A percentile compares a stretch with the other conserved stretches of the same genome.
Evolutionary conservation across 495 filamentous ascomycete species (phyloP).

Genomic region (Tetracladium setigerum): DNA sequence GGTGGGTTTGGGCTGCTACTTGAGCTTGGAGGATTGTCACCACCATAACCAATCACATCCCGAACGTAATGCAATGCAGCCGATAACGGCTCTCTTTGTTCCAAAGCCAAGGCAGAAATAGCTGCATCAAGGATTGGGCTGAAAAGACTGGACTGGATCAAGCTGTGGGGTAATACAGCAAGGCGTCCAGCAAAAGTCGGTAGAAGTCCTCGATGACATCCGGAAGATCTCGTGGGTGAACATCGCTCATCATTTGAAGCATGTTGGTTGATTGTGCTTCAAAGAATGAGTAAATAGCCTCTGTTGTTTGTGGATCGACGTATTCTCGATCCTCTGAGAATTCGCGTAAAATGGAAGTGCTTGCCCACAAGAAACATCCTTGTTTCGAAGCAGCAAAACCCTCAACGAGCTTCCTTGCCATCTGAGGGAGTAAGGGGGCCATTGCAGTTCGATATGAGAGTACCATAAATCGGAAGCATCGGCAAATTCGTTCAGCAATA

Average conservation of each 20-base stretch:
- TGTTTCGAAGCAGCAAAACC: constrained; percentile 83
- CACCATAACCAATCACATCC: constrained; percentile 85
- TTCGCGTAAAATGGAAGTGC: constrained; percentile 87
- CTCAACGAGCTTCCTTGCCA: constrained; percentile 78
- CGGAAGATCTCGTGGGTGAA: constrained; percentile 79
- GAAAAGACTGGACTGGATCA: constrained; percentile 70
- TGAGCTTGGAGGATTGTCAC: constrained; percentile 66
- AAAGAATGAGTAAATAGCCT: constrained; percentile 87
- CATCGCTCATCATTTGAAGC: constrained; percentile 78
- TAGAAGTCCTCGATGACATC: constrained; percentile 99
- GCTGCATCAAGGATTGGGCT: constrained; percentile 80
- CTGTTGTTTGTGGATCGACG: constrained; percentile 76
- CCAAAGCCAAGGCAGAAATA: constrained; percentile 72
- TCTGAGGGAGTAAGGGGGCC: constrained; percentile 69
- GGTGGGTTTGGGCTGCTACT: constrained; percentile 51
- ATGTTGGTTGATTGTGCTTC: constrained; percentile 85
- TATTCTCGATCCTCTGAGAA: constrained; percentile 83
- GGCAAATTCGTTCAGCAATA: constrained; percentile 86
- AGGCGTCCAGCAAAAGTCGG: constrained; percentile 79
- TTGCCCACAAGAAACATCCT: constrained; percentile 97
- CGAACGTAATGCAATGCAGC: constrained; percentile 90
- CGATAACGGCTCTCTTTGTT: constrained; percentile 84
- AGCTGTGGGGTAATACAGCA: constrained; percentile 80
- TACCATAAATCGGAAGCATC: constrained; percentile 93
- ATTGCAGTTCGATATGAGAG: constrained; percentile 90